Conservation (phyloP, 176 grass and related monocot species). For the Canna indica region DNA sequence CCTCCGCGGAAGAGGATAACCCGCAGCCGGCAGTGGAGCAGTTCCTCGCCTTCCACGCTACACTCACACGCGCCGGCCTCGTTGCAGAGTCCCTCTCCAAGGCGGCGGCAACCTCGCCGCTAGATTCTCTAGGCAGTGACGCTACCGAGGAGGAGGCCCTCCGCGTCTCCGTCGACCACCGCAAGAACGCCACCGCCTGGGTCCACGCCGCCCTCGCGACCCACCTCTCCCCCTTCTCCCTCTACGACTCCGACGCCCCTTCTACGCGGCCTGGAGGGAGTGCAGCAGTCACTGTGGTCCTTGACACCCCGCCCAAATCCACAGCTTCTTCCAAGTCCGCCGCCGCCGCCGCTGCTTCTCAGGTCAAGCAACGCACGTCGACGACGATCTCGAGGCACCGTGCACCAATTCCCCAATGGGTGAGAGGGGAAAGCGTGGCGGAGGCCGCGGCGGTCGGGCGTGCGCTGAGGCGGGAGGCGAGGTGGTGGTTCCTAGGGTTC, state of each 20-base stretch:
- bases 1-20: slow-evolving; percentile 62
- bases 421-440: slow-evolving; percentile 40
- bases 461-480: slow-evolving; percentile 46
- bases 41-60: slow-evolving; percentile 64
- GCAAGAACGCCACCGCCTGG: slow-evolving; percentile 50
- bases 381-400: slow-evolving; percentile 27
- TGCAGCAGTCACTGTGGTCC: slow-evolving; percentile 37
- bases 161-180: slow-evolving; percentile 37
- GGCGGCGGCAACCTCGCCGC: slow-evolving; percentile 21
- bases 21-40: slow-evolving; percentile 75
- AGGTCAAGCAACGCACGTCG: slow-evolving; percentile 17
- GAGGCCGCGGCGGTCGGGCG: slow-evolving; percentile 60
- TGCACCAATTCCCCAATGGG: slow-evolving; percentile 28
- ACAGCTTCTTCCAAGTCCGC: slow-evolving; percentile 24
- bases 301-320: slow-evolving; percentile 28
- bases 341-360: not conserved
- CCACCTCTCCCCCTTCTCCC: slow-evolving; percentile 67
- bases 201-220: slow-evolving; percentile 65
- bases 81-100: slow-evolving; percentile 45
- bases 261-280: slow-evolving; percentile 5
- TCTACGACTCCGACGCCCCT: slow-evolving; percentile 40
- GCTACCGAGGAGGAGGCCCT: slow-evolving; percentile 27
- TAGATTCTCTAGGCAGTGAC: slow-evolving; percentile 5
- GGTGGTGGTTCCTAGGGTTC: slow-evolving; percentile 83
- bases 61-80: slow-evolving; percentile 39